A percentile compares a stretch with the other conserved stretches of the same genome.
Conservation (phyloP, 2,329 filamentous ascomycete genomes). For the Neofusicoccum umdonicola region DNA sequence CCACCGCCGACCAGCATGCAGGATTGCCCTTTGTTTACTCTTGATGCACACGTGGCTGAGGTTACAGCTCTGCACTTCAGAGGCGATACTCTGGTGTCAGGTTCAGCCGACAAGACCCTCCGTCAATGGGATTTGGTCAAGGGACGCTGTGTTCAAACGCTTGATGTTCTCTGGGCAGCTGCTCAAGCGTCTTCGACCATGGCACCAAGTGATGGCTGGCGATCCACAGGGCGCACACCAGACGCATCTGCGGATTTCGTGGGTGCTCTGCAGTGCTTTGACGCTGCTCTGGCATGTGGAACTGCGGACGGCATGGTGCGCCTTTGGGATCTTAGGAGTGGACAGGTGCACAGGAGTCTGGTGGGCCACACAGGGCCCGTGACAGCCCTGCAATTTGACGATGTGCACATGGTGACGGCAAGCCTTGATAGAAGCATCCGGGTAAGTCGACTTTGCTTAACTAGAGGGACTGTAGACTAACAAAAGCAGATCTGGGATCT, state of each 20-base stretch:
- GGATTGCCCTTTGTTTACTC: conserved; percentile 83
- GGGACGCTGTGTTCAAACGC: conserved; percentile 93
- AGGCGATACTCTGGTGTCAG: conserved; percentile 86
- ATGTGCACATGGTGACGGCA: conserved; percentile 89
- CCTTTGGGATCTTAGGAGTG: conserved; percentile 92
- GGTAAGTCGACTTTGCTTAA: conserved; percentile 57
- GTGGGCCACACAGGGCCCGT: conserved; percentile 95
- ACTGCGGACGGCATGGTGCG: conserved; percentile 97
- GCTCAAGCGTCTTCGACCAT: conserved; percentile 78
- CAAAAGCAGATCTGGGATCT: conserved; percentile 90
- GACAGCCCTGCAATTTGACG: conserved; percentile 93
- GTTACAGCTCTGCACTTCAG: conserved; percentile 91
- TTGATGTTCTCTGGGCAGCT: conserved; percentile 97
- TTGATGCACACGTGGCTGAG: conserved; percentile 89
- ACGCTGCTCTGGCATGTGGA: conserved; percentile 90
- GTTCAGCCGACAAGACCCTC: conserved; percentile 94
- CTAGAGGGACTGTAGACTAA: conserved; percentile 3
- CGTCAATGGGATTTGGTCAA: conserved; percentile 97
- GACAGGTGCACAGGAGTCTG: conserved; percentile 92
- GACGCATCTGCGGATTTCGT: conserved; percentile 83
- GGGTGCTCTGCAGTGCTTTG: conserved; percentile 90
- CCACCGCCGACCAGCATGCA: conserved; percentile 72
- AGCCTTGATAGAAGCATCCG: conserved; percentile 89
- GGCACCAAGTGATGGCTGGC: conserved; percentile 65
- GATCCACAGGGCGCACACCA: conserved; percentile 64